phyloP scores from a whole-genome alignment of 2,329 filamentous ascomycete species.

The Ophiosphaerella korrae region DNA sequence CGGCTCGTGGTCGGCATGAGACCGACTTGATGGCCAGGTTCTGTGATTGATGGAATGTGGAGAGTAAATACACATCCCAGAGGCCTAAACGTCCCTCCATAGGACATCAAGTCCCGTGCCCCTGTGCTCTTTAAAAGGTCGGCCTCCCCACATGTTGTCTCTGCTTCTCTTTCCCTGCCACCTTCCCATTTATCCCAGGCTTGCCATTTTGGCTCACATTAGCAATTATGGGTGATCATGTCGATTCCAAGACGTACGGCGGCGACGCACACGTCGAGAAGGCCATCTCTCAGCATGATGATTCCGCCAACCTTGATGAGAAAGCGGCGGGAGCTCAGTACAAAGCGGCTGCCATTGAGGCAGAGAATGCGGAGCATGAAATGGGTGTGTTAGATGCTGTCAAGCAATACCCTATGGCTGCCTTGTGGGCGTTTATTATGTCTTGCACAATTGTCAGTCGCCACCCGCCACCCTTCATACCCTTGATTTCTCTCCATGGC shows the following conservation, averaged over 20 bases:
- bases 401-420: slow-evolving; percentile 58
- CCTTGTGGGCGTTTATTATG: slow-evolving; percentile 62
- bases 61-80: slow-evolving; percentile 13
- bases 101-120: slow-evolving; percentile 9
- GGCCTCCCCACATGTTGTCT: background rate
- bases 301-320: slow-evolving; percentile 36
- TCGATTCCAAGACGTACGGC: slow-evolving; percentile 22
- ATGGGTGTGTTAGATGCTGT: slow-evolving; percentile 58
- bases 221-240: slow-evolving; percentile 29
- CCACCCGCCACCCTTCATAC: slow-evolving; percentile 15
- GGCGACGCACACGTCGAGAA: slow-evolving; percentile 25
- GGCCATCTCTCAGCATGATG: slow-evolving; percentile 26
- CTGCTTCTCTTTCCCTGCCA: slow-evolving; percentile 25
- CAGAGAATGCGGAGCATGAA: slow-evolving; percentile 60
- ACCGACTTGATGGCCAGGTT: slow-evolving; percentile 12
- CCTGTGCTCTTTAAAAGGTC: slow-evolving; percentile 27
- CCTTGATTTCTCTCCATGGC: background rate
- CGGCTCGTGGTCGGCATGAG: slow-evolving; percentile 18
- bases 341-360: slow-evolving; percentile 62
- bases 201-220: slow-evolving; percentile 19
- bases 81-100: slow-evolving; percentile 8
- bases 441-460: slow-evolving; percentile 59
- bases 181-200: slow-evolving; percentile 15
- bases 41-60: slow-evolving; percentile 32
- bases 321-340: slow-evolving; percentile 50